A percentile compares a stretch with the other conserved stretches of the same genome.
phyloP scores from a whole-genome alignment of 2,329 filamentous ascomycete species.

The Penicillium concentricum region DNA sequence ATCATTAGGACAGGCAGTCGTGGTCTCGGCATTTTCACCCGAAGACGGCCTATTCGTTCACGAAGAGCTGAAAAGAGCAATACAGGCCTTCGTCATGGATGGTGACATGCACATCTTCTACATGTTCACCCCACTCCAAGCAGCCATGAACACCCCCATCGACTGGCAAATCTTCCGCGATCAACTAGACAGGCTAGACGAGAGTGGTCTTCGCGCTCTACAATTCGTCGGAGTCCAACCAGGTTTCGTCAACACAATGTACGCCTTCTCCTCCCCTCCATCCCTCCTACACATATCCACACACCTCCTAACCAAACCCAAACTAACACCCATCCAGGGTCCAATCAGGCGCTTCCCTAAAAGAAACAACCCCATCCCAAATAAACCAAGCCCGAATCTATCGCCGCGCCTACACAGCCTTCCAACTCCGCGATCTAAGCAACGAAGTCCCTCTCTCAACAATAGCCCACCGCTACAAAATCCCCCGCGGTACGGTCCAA shows the following conservation, averaged over 20 bases:
- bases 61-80: conserved; percentile 64
- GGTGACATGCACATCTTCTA: conserved; percentile 79
- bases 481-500: conserved; percentile 69
- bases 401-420: conserved; percentile 69
- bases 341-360: conserved; percentile 61
- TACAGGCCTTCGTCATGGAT: conserved; percentile 75
- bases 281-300: background rate
- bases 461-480: conserved; percentile 69
- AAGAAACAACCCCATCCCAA: conserved; percentile 62
- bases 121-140: conserved; percentile 70
- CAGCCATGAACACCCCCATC: conserved; percentile 48
- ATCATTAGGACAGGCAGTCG: conserved; percentile 66
- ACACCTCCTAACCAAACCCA: background rate
- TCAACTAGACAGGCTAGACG: conserved; percentile 68
- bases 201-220: conserved; percentile 68
- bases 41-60: conserved; percentile 74
- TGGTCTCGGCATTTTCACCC: conserved; percentile 69
- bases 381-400: conserved; percentile 63
- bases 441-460: conserved; percentile 71
- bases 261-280: conserved; percentile 2
- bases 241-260: conserved; percentile 66
- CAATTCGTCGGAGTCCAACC: conserved; percentile 68
- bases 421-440: conserved; percentile 75
- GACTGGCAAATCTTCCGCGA: conserved; percentile 73
- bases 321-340: conserved; percentile 51